phyloP scores from a whole-genome alignment of 352 stramenopile species.

The Phytophthora rubi region DNA sequence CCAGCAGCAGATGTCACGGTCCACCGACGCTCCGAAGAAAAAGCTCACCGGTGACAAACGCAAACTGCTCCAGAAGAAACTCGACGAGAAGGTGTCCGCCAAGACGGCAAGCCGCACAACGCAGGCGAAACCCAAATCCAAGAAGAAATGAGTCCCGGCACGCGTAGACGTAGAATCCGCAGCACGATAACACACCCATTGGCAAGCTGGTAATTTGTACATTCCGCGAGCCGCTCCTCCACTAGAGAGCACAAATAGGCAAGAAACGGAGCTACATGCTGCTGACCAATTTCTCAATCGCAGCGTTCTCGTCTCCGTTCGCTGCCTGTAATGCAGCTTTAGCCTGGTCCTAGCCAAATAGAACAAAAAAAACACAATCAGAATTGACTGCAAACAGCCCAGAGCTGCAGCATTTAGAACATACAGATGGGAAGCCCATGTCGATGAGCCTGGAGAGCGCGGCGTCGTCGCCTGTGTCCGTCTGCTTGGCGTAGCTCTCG shows the following conservation, averaged over 20 bases:
- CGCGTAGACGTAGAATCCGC: background rate
- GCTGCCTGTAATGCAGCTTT: constrained; percentile 66
- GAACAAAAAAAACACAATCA: background rate
- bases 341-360: constrained; percentile 57
- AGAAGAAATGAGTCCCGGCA: constrained; percentile 47
- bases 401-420: background rate
- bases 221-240: constrained; percentile 23
- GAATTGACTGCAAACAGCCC: background rate
- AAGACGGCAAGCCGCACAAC: constrained; percentile 52
- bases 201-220: constrained; percentile 30
- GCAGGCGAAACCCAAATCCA: constrained; percentile 56
- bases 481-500: constrained; percentile 93
- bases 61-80: constrained; percentile 75
- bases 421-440: constrained; percentile 87
- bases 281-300: constrained; percentile 84
- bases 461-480: constrained; percentile 54
- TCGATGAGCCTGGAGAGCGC: constrained; percentile 79
- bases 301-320: constrained; percentile 88
- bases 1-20: constrained; percentile 41
- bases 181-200: background rate
- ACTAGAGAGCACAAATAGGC: background rate
- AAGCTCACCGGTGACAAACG: constrained; percentile 62
- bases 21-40: constrained; percentile 28
- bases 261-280: constrained; percentile 56
- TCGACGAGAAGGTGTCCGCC: constrained; percentile 65